Evolutionary conservation across 108 stramenopile species (phyloP).

Genomic region (Nannochloropsis granulata): DNA sequence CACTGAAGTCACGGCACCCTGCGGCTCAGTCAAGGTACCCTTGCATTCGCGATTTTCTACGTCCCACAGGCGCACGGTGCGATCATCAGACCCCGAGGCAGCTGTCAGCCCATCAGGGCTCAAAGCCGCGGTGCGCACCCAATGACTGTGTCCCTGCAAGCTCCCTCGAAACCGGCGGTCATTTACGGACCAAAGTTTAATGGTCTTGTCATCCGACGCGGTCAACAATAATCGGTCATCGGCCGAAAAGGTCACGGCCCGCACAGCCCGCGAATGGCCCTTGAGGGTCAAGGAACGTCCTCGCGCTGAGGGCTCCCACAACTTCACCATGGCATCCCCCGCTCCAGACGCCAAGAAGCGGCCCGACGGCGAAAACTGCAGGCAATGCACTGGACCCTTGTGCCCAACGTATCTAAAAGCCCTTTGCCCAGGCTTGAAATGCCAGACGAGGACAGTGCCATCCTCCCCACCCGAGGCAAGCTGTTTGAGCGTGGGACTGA

Average conservation of each 20-base stretch:
- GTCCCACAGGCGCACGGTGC: constrained; percentile 42
- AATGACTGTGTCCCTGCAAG: constrained; percentile 39
- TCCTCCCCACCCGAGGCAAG: constrained; percentile 40
- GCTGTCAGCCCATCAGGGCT: neutral
- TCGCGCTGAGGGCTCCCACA: constrained; percentile 44
- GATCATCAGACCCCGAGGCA: constrained; percentile 42
- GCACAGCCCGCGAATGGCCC: constrained; percentile 42
- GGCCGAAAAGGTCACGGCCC: constrained; percentile 34
- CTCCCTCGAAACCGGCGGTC: neutral
- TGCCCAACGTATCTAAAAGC: constrained; percentile 45
- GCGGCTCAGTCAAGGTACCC: constrained; percentile 32
- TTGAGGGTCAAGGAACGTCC: constrained; percentile 35
- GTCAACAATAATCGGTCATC: constrained; percentile 37
- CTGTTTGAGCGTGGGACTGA: constrained; percentile 35
- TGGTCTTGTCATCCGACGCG: constrained; percentile 46
- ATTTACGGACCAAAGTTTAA: constrained; percentile 29
- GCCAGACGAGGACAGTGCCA: constrained; percentile 46
- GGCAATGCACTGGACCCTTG: constrained; percentile 16
- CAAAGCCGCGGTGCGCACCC: constrained; percentile 44
- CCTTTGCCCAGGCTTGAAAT: constrained; percentile 26
- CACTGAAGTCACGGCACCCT: constrained; percentile 12
- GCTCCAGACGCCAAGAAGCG: constrained; percentile 36
- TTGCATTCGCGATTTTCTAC: constrained; percentile 1
- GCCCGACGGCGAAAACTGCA: constrained; percentile 34
- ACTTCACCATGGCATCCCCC: constrained; percentile 40